phyloP scores from a whole-genome alignment of 441 rosid genomes.

The Monsonia emarginata region DNA sequence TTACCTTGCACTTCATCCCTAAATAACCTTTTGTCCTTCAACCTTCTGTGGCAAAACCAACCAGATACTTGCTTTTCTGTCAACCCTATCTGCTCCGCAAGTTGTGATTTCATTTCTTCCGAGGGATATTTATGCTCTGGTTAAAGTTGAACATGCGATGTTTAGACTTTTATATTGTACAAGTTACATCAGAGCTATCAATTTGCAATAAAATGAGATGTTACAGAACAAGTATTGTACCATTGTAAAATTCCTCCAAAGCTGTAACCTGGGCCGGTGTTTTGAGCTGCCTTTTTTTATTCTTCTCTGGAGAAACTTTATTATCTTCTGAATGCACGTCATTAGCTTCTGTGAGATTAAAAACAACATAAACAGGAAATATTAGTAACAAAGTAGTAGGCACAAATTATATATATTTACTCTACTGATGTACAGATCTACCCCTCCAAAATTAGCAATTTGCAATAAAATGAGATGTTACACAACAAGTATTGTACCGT shows the following conservation, averaged over 20 bases:
- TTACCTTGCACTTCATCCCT: constrained; percentile 45
- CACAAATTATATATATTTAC: too few species aligned
- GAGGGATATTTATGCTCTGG: constrained; percentile 71
- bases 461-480: constrained; percentile 14
- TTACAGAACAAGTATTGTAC: constrained; percentile 27
- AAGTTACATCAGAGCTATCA: background rate
- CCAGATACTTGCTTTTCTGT: constrained; percentile 88
- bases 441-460: constrained; percentile 2
- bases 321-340: constrained; percentile 53
- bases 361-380: background rate
- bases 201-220: constrained; percentile 14
- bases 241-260: constrained; percentile 61
- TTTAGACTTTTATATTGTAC: constrained; percentile 14
- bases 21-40: constrained; percentile 58
- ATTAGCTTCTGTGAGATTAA: constrained; percentile 35
- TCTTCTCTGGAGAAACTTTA: constrained; percentile 42
- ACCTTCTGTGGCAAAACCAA: constrained; percentile 95
- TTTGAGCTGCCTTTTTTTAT: constrained; percentile 50
- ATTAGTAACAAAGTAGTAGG: background rate
- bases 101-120: constrained; percentile 62
- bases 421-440: too few species aligned
- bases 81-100: constrained; percentile 57
- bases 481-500: constrained; percentile 34
- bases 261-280: constrained; percentile 63
- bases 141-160: constrained; percentile 13